Conservation (phyloP, 192 early-diverging fungal species). For the Gryganskiella cystojenkinii region DNA sequence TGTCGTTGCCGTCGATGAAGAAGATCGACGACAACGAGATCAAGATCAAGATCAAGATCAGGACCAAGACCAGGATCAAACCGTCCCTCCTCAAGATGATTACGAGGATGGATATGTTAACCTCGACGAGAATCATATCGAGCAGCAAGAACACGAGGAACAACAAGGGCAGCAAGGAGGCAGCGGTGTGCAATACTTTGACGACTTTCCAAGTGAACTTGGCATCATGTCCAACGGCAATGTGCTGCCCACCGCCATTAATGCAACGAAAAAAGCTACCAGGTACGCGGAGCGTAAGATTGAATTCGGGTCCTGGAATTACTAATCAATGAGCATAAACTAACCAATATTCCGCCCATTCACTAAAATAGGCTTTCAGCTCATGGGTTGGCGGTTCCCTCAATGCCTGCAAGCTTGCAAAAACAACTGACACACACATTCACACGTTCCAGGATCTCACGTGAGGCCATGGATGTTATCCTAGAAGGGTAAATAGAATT, state of each 20-base stretch:
- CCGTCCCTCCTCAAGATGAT: neutral
- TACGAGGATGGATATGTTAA: constrained; percentile 41
- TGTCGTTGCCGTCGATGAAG: neutral
- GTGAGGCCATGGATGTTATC: constrained; percentile 51
- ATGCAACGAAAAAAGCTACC: constrained; percentile 10
- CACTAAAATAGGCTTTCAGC: constrained; percentile 24
- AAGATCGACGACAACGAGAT: neutral
- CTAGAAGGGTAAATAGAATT: constrained; percentile 46
- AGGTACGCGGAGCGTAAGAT: neutral
- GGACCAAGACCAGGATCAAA: neutral
- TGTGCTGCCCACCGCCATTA: constrained; percentile 16
- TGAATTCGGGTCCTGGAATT: neutral
- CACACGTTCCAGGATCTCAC: constrained; percentile 39
- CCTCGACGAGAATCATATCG: constrained; percentile 29
- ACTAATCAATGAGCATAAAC: neutral
- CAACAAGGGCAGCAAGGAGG: constrained; percentile 5
- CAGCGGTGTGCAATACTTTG: constrained; percentile 41
- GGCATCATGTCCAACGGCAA: constrained; percentile 50
- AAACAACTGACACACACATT: constrained; percentile 49
- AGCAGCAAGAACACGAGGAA: constrained; percentile 39
- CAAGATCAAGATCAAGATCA: neutral
- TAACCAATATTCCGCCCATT: neutral
- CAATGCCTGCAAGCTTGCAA: constrained; percentile 38
- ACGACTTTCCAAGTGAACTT: constrained; percentile 47
- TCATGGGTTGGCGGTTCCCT: constrained; percentile 41